Evolutionary conservation across 345 rosid species (phyloP), one percentile per base, ranked within the genome.

Genomic region (Camelina laxa): DNA sequence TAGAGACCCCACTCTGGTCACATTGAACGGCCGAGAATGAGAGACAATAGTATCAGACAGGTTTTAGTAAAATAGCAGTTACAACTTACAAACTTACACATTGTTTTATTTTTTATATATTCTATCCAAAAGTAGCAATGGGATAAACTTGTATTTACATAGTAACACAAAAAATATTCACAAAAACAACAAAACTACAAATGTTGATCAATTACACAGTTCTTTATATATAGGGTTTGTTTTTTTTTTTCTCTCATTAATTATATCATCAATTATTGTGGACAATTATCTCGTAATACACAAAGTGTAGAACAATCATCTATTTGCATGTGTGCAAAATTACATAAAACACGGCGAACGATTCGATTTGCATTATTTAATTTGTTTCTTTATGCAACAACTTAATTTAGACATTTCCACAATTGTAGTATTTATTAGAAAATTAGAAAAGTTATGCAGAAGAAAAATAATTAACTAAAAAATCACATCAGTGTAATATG

Each of bases 1-100:
- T 13, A 17, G 5, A 51, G 73, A 27, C 15, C 60, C 59, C 66
- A 47, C 9, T 22, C 1, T 13, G 41, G 51, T 58, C 73, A 74
- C 41, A 41, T 24, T 58, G 60, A 58, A 58, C 51, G 78, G 78
- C 54, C 36, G 35, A 65, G 39, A 73, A 35, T 73, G 47, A 73
- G 17, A 47, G 65, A 56, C 72, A 74, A 7, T 67, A 16, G 66
- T 65, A 49, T 65, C 72, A 55, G 20, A 65, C 64, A 73, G 36
- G 16, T 74, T 73, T n/a, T 47, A 50, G 50, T 39, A 66, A 66
- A 31, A 42, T n/a, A 67, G 44, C 67, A 66, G 60, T 58, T 74
- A 66, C 72, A 66, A 72, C 65, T 27, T 27, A 27, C 30, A 27
- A 27, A 27, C 30, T 17, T 59, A 49, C 45, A 22, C 14, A 51